Conservation (phyloP, 768 basidiomycete genomes). For the Strobilomyces dryophilus region DNA sequence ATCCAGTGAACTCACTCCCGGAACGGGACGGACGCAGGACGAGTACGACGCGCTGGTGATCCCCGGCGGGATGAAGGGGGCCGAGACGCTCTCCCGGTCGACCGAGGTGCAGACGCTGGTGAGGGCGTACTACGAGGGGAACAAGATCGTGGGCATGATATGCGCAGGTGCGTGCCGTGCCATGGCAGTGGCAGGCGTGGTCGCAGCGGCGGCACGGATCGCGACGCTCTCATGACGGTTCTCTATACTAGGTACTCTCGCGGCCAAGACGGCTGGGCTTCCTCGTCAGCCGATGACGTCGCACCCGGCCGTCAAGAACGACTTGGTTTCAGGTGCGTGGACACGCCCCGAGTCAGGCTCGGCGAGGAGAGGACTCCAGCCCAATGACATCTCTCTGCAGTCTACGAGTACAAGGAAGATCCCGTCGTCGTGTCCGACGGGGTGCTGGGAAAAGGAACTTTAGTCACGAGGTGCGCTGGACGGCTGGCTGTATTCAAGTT, state of each 20-base stretch:
- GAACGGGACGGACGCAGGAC: no score
- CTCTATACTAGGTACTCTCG: slow-evolving; percentile 52
- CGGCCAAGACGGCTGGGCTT: slow-evolving; percentile 59
- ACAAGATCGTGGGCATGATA: slow-evolving; percentile 70
- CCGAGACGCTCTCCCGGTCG: slow-evolving; percentile 63
- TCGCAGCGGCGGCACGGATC: no score
- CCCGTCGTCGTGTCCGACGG: slow-evolving; percentile 60
- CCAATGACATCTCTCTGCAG: slow-evolving; percentile 37
- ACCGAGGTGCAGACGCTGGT: slow-evolving; percentile 60
- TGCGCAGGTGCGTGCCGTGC: slow-evolving; percentile 58
- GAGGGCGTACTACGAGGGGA: slow-evolving; percentile 40
- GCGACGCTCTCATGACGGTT: not conserved
- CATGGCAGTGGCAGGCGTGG: no score
- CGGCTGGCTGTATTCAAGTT: no score
- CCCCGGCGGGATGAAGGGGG: slow-evolving; percentile 77
- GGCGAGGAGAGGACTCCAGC: not conserved
- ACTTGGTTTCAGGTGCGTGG: slow-evolving; percentile 51
- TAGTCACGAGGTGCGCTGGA: slow-evolving; percentile 67
- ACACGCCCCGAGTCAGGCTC: no score
- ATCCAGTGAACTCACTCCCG: no score
- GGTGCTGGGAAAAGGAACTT: slow-evolving; percentile 38
- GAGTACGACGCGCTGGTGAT: slow-evolving; percentile 66
- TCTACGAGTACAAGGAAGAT: slow-evolving; percentile 70
- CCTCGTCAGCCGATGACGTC: slow-evolving; percentile 68
- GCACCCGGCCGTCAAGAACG: slow-evolving; percentile 63